Evolutionary conservation across 305 asterid species (phyloP).

Genomic region (Vinca major): DNA sequence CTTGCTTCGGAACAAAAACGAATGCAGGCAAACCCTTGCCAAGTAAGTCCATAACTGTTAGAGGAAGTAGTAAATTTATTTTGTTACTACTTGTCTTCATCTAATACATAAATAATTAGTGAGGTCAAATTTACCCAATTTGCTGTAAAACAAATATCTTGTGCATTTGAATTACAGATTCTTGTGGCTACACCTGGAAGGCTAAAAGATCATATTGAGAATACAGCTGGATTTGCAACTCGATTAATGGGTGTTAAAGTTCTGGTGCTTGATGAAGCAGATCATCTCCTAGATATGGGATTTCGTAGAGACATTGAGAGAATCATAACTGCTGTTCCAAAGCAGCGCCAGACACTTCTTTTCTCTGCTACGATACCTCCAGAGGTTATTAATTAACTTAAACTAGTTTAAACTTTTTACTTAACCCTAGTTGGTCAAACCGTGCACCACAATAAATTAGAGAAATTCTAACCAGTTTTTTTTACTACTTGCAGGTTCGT

Average conservation of each 20-base stretch:
- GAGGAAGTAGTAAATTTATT: not conserved
- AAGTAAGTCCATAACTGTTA: conserved; percentile 28
- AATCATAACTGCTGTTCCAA: conserved; percentile 81
- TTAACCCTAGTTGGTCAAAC: not conserved
- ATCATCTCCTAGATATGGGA: conserved; percentile 96
- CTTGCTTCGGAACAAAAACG: conserved; percentile 79
- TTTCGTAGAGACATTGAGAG: conserved; percentile 90
- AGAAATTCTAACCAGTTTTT: conserved; percentile 12
- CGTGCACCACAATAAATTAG: not conserved
- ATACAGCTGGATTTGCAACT: conserved; percentile 86
- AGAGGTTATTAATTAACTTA: conserved; percentile 38
- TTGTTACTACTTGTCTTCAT: not conserved
- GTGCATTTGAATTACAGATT: conserved; percentile 41
- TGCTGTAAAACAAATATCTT: not conserved
- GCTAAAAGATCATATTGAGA: conserved; percentile 87
- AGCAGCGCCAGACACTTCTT: conserved; percentile 95
- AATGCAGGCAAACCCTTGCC: conserved; percentile 94
- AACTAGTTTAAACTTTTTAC: conserved; percentile 3
- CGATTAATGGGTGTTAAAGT: conserved; percentile 87
- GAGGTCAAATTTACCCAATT: not conserved
- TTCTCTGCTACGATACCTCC: conserved; percentile 90
- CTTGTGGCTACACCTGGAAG: conserved; percentile 98
- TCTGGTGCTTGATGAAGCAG: conserved; percentile 94
- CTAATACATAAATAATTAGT: not conserved
- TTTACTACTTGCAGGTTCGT: conserved; percentile 51